Evolutionary conservation across 179 eudicot species (phyloP), one percentile per base, ranked within the genome.

Genomic region (Silene coronaria): DNA sequence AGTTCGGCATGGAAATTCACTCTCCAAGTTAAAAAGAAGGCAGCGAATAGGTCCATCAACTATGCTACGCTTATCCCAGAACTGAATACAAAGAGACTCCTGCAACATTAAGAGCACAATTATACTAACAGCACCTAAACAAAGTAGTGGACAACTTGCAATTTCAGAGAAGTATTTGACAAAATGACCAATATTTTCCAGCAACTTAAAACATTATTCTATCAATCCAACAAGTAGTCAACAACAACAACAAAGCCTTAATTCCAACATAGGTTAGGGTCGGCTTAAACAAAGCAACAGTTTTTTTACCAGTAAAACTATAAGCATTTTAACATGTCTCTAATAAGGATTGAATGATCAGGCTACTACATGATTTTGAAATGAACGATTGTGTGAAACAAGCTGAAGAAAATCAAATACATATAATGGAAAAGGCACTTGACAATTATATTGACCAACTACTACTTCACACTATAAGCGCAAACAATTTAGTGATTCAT

Each of bases 41-140:
- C 91, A 85, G 12, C 97, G 92, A 34, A 96, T 81, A 75, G 99
- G 99, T 53, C 97, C 97, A 80, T 96, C 99, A 77, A 93, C 82
- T 72, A 93, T 86, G 83, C 99, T 93, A 72, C 84, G 88, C 81
- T 79, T 89, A 74, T 96, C 99, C 99, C 97, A 93, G 80, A 96
- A 96, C 84, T 96, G 99, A 79, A 78, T 80, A 74, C 99, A 96
- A 74, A 96, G 99, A 19, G 96, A 89, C 88, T 96, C 99, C 99
- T 95, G 91, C 87, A 80, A 19, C 73, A 82, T 77, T 62, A 36
- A 57, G 55, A 19, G 76, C 38, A 46, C 16, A 75, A 66, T 12
- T 48, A 14, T 51, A 13, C 9, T 24, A 12, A 61, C n/a, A 51
- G 19, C 26, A 46, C 70, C 34, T 6, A 45, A 57, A 51, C 8